phyloP scores from a whole-genome alignment of 140 eudicot species.

The Ambrosia hybrid region DNA sequence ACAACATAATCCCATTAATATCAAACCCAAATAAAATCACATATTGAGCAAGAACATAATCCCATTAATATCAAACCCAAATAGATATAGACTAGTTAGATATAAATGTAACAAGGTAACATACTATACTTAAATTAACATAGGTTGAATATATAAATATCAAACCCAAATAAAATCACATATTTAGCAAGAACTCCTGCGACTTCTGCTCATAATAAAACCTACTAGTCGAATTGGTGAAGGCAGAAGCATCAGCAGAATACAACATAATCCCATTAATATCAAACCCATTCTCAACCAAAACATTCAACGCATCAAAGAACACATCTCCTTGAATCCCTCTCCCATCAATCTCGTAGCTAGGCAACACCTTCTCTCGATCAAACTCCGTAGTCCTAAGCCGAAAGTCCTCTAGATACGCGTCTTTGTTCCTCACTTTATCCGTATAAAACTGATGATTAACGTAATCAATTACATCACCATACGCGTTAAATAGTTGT shows the following conservation, averaged over 20 bases:
- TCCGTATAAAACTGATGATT: slow-evolving; percentile 69
- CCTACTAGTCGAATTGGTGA: slow-evolving; percentile 21
- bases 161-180: background rate
- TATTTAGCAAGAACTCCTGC: slow-evolving; percentile 55
- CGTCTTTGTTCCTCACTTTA: slow-evolving; percentile 42
- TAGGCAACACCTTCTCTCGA: slow-evolving; percentile 47
- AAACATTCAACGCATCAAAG: slow-evolving; percentile 42
- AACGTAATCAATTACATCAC: slow-evolving; percentile 59
- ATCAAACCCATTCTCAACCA: slow-evolving; percentile 47
- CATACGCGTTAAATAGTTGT: slow-evolving; percentile 37
- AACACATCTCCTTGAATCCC: slow-evolving; percentile 68
- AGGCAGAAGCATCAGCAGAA: slow-evolving; percentile 68
- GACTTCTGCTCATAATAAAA: slow-evolving; percentile 54
- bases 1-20: slow-evolving; percentile 61
- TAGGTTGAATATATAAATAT: too few species aligned
- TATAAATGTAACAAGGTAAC: too few species aligned
- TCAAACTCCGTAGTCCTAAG: slow-evolving; percentile 41
- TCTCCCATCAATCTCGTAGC: slow-evolving; percentile 66
- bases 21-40: too few species aligned
- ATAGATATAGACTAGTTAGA: too few species aligned
- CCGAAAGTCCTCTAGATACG: slow-evolving; percentile 44
- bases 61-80: too few species aligned
- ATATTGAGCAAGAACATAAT: too few species aligned
- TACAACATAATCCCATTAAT: slow-evolving; percentile 61
- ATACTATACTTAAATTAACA: too few species aligned